Evolutionary conservation across 2,329 filamentous ascomycete species (phyloP).

Genomic region (Colletotrichum agaves): DNA sequence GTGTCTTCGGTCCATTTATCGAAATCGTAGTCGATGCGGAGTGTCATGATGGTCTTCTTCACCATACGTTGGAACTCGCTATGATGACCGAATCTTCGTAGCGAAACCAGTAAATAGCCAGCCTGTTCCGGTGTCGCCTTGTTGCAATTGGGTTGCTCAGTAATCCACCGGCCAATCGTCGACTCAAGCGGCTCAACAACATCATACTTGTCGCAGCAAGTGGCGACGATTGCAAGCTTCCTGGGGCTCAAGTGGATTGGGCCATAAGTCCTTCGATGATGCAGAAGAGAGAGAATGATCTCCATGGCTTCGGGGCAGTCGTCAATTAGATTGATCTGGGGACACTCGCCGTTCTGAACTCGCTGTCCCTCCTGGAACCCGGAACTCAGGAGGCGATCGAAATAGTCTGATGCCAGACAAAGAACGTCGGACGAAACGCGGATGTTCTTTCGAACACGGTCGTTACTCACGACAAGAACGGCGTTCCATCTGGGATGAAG

Average conservation of each 20-base stretch:
- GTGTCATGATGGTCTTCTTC: background rate
- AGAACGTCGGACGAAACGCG: constrained; percentile 1
- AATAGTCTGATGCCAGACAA: background rate
- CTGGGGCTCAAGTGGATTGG: background rate
- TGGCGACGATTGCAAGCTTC: background rate
- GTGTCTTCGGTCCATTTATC: background rate
- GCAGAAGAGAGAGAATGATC: background rate
- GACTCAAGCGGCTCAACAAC: background rate
- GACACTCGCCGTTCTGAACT: background rate
- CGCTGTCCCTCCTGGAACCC: background rate
- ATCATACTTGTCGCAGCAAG: background rate
- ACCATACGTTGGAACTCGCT: background rate
- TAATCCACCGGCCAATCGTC: background rate
- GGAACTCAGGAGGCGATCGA: background rate
- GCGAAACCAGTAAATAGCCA: background rate
- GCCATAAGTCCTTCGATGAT: background rate
- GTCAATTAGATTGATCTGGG: background rate
- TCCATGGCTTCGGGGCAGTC: constrained; percentile 14
- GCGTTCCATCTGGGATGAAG: too few relatives aligned
- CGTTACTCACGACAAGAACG: background rate
- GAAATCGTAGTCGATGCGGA: background rate
- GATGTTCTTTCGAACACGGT: background rate
- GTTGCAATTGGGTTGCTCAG: background rate
- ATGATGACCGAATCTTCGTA: background rate
- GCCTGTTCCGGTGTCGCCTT: background rate